Evolutionary conservation across 768 basidiomycete species (phyloP).

Genomic region (Porphyrellus cyaneotinctus): DNA sequence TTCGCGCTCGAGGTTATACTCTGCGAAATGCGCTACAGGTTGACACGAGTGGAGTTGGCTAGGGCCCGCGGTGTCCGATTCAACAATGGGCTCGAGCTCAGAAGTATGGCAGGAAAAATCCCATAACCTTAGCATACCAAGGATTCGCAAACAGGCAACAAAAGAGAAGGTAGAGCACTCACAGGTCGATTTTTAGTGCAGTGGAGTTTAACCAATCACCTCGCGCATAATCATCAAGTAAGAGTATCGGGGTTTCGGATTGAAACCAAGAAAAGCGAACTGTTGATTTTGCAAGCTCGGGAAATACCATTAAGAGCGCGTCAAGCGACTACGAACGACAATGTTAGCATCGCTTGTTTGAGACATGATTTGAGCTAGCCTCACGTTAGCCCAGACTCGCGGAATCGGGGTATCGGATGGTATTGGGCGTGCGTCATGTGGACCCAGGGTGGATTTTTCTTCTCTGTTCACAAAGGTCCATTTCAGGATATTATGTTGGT

Average conservation of each 20-base stretch:
- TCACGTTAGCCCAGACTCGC: slow-evolving; percentile 30
- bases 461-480: slow-evolving; percentile 21
- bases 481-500: not conserved
- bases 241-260: slow-evolving; percentile 25
- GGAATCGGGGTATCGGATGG: slow-evolving; percentile 8
- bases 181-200: slow-evolving; percentile 22
- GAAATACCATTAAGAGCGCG: slow-evolving; percentile 21
- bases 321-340: slow-evolving; percentile 17
- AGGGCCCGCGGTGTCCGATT: not conserved
- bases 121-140: slow-evolving; percentile 17
- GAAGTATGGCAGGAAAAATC: slow-evolving; percentile 19
- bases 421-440: not conserved
- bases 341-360: not conserved
- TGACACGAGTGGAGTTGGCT: not conserved
- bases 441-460: not conserved
- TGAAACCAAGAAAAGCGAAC: slow-evolving; percentile 25
- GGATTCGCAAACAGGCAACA: not conserved
- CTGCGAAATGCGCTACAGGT: not conserved
- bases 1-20: not conserved
- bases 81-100: slow-evolving; percentile 16
- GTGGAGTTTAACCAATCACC: slow-evolving; percentile 19
- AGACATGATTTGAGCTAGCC: not conserved
- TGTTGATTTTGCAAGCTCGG: slow-evolving; percentile 20
- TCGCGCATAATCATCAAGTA: slow-evolving; percentile 13
- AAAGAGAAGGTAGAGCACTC: slow-evolving; percentile 2